Base-by-base conservation (phyloP, 768 basidiomycete species). In the Boletus rufocinnamomeus region DNA sequence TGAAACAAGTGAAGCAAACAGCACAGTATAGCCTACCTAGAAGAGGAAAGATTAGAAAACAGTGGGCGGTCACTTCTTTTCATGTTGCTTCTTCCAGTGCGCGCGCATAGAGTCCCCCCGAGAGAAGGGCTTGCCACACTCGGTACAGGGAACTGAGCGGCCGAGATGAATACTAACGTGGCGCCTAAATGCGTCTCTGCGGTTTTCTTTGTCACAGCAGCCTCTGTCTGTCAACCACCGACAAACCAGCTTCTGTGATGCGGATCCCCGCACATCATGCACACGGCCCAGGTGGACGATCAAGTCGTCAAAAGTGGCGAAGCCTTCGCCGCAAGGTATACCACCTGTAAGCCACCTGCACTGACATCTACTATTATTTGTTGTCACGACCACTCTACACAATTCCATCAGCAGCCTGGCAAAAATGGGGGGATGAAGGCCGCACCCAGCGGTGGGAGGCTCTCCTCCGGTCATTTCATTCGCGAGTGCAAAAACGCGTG, bases 151-250 rank as follows among this genome's bases (percentile, higher is more conserved):
- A 16, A 52, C 44, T 1, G 28, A 30, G 17, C 0, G 13, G 0
- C 49, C 19, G 0, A 56, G 7, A 10, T 69, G 70, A 0, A 3
- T 32, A 0, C 14, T 28, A 0, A 62, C 57, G 23, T 71, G 65
- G 0, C 65, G 60, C 2, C 49, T 41, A 17, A 60, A 41, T 0
- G 10, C 35, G 5, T 59, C 40, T 2, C 67, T 47, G 7, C 61
- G 58, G 13, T 10, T 45, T 1, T n/a, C 0, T 1, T 34, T 25
- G 5, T 43, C 25, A 17, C 66, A 67, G 11, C 1, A 1, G 0
- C 34, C 43, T 2, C 8, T 1, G 4, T 21, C 8, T 0, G 32
- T 37, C 32, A 16, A 3, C 43, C 66, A 67, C 6, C 25, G 43
- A 40, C 63, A 66, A 6, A 6, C 1, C 1, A 64, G 5, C 38